Percentiles rank a stretch among this genome's conserved stretches.
Evolutionary conservation across 441 rosid species (phyloP).

Genomic region (Populus hybrid): DNA sequence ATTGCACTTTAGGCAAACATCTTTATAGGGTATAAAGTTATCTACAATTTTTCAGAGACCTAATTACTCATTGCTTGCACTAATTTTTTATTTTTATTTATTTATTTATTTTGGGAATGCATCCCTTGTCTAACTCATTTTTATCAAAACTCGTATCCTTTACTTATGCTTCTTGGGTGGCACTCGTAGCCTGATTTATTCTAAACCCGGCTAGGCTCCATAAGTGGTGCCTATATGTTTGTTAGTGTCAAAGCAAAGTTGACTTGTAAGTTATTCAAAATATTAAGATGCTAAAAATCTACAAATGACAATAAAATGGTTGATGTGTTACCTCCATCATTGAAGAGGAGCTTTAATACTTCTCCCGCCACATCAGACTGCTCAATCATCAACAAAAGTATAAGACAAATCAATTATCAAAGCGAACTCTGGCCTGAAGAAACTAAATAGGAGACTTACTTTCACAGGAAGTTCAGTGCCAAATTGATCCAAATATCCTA

Average conservation of each 20-base stretch:
- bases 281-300: conserved; percentile 1
- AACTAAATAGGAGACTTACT: conserved; percentile 43
- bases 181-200: background rate
- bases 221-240: background rate
- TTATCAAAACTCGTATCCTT: too few species aligned
- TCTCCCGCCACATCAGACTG: conserved; percentile 94
- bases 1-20: background rate
- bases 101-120: too few species aligned
- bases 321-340: conserved; percentile 76
- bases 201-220: background rate
- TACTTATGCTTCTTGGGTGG: background rate
- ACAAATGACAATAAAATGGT: background rate
- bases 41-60: background rate
- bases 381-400: conserved; percentile 31
- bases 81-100: too few species aligned
- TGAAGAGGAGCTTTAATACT: conserved; percentile 73
- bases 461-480: conserved; percentile 79
- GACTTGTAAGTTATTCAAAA: background rate
- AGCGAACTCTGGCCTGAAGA: conserved; percentile 9
- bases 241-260: background rate
- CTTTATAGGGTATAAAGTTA: background rate
- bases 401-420: conserved; percentile 6
- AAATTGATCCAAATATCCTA: conserved; percentile 83
- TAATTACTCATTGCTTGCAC: background rate
- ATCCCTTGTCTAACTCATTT: too few species aligned